Percentiles rank a stretch among this genome's conserved stretches.
phyloP scores from a whole-genome alignment of 257 asterid genomes.

The Salvia miltiorrhiza region DNA sequence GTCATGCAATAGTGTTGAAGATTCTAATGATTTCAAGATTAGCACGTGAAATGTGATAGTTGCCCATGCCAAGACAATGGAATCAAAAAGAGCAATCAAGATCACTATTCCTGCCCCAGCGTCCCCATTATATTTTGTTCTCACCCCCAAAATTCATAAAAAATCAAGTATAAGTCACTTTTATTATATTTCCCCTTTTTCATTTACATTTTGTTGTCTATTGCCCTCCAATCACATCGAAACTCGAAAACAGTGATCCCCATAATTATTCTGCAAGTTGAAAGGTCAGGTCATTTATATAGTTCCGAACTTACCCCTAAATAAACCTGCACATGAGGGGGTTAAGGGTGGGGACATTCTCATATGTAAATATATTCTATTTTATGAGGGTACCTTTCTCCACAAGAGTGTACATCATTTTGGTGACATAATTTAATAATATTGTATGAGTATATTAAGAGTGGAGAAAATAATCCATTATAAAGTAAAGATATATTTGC shows the following conservation, averaged over 20 bases:
- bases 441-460: too few species aligned
- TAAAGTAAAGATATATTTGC: too few species aligned
- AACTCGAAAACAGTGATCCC: background rate
- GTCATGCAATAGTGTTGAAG: background rate
- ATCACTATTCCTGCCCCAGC: background rate
- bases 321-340: background rate
- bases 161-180: background rate
- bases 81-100: background rate
- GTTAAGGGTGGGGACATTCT: background rate
- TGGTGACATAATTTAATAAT: too few species aligned
- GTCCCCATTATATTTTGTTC: background rate
- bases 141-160: background rate
- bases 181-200: background rate
- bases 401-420: too few species aligned
- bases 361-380: too few species aligned
- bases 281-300: background rate
- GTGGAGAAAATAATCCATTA: background rate
- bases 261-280: slow-evolving; percentile 7
- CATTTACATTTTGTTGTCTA: background rate
- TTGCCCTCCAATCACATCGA: slow-evolving; percentile 1
- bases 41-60: background rate
- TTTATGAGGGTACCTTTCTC: too few species aligned
- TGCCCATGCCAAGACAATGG: slow-evolving; percentile 2
- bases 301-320: background rate
- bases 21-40: background rate